A percentile compares a stretch with the other conserved stretches of the same genome.
phyloP scores from a whole-genome alignment of 805 yeast genomes.

The Nakazawaea sp. region DNA sequence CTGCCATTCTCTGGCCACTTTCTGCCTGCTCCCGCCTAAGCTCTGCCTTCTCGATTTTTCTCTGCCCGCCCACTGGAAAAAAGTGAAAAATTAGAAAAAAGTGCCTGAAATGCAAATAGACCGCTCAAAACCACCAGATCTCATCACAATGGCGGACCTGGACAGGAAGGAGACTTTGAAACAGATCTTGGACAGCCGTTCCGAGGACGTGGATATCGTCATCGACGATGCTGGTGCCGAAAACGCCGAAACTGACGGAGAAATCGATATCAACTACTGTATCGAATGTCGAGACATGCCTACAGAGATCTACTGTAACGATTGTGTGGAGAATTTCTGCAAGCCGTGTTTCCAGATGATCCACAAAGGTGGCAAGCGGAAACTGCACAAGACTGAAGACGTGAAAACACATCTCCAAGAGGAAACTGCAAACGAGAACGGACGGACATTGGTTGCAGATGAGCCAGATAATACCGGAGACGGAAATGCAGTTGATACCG shows the following conservation, averaged over 20 bases:
- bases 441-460: constrained; percentile 12
- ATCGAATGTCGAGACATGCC: constrained; percentile 74
- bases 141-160: not conserved
- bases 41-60: too few species aligned
- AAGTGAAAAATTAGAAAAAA: too few species aligned
- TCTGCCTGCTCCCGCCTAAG: too few species aligned
- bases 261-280: constrained; percentile 38
- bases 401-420: constrained; percentile 15
- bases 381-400: constrained; percentile 30
- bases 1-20: too few species aligned
- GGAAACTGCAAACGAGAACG: constrained; percentile 14
- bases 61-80: too few species aligned
- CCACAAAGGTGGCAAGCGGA: constrained; percentile 63
- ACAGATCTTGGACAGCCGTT: constrained; percentile 18
- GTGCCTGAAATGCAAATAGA: too few species aligned
- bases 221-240: not conserved
- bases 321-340: constrained; percentile 65
- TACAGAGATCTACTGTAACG: constrained; percentile 50
- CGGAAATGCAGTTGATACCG: constrained; percentile 13
- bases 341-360: constrained; percentile 61
- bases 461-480: constrained; percentile 14
- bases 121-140: too few species aligned
- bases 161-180: constrained; percentile 18
- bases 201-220: constrained; percentile 3
- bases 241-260: constrained; percentile 18